These are phyloP conservation scores for Irpex lacteus DNA, from an alignment of 1,284 basidiomycete species.

Conservation along the genomic window DNA sequence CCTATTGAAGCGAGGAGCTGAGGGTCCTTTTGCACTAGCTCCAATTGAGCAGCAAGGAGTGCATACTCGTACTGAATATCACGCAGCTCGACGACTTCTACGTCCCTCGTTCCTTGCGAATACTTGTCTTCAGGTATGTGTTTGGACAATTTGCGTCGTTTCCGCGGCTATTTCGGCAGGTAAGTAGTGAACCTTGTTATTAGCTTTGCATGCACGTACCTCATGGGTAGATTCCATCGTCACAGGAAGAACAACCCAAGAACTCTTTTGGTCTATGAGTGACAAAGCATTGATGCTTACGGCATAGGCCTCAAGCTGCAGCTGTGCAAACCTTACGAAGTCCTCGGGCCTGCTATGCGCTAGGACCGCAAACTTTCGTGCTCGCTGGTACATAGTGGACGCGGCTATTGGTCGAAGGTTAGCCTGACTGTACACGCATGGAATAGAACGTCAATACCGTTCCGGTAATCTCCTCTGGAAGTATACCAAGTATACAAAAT, in stretches of 20 bases:
- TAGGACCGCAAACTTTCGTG: constrained; percentile 71
- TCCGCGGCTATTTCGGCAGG: constrained; percentile 34
- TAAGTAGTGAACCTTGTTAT: not conserved
- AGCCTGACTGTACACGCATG: not conserved
- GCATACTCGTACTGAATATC: constrained; percentile 88
- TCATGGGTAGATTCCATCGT: constrained; percentile 40
- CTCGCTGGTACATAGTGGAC: constrained; percentile 92
- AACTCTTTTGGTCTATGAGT: constrained; percentile 76
- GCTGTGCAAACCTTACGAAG: constrained; percentile 61
- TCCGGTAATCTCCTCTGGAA: constrained; percentile 82
- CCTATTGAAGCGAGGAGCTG: constrained; percentile 48
- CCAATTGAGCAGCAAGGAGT: constrained; percentile 76
- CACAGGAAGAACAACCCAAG: constrained; percentile 78
- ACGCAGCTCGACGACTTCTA: constrained; percentile 76
- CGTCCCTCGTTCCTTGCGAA: constrained; percentile 54
- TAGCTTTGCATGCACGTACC: constrained; percentile 26
- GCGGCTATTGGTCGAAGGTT: constrained; percentile 55
- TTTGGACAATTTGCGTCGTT: constrained; percentile 69
- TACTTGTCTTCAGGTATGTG: constrained; percentile 80
- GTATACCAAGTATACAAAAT: constrained; percentile 97
- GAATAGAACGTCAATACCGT: constrained; percentile 51
- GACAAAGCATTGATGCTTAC: constrained; percentile 90
- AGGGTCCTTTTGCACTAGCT: constrained; percentile 65
- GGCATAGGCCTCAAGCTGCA: constrained; percentile 81
- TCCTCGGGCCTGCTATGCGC: constrained; percentile 41